These are phyloP conservation scores for Syzygium malaccense DNA, from an alignment of 441 rosid genomes.

Conservation along the genomic window DNA sequence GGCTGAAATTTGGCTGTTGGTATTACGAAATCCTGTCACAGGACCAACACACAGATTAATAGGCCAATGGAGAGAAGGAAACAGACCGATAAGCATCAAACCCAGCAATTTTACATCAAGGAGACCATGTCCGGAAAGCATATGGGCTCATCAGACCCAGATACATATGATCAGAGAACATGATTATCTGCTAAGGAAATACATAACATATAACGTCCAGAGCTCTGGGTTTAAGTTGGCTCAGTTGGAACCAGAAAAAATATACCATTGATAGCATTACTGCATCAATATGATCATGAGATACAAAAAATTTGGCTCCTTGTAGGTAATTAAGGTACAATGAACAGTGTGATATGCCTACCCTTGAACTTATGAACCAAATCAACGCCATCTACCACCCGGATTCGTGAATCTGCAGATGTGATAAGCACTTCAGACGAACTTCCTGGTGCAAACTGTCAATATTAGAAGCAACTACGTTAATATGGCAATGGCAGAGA, in stretches of 20 bases:
- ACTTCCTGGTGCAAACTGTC: constrained; percentile 87
- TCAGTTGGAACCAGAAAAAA: neutral
- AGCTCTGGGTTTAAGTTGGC: neutral
- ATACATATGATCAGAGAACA: neutral
- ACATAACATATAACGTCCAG: neutral
- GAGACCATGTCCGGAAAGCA: neutral
- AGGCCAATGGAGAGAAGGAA: neutral
- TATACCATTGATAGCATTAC: neutral
- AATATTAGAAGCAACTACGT: constrained; percentile 1
- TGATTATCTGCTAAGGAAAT: neutral
- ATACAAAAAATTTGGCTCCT: neutral
- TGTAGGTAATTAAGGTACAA: neutral
- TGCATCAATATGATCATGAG: neutral
- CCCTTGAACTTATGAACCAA: constrained; percentile 95
- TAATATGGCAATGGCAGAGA: neutral
- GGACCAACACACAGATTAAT: neutral
- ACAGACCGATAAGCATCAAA: neutral
- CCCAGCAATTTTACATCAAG: neutral
- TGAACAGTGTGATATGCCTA: constrained; percentile 3
- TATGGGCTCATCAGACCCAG: neutral
- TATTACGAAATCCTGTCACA: constrained; percentile 78
- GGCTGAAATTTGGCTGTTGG: constrained; percentile 94
- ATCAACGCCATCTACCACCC: constrained; percentile 77
- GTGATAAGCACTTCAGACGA: constrained; percentile 78
- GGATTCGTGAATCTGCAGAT: constrained; percentile 92